Conservation (phyloP, 768 basidiomycete species). For the Neoboletus magnificus region DNA sequence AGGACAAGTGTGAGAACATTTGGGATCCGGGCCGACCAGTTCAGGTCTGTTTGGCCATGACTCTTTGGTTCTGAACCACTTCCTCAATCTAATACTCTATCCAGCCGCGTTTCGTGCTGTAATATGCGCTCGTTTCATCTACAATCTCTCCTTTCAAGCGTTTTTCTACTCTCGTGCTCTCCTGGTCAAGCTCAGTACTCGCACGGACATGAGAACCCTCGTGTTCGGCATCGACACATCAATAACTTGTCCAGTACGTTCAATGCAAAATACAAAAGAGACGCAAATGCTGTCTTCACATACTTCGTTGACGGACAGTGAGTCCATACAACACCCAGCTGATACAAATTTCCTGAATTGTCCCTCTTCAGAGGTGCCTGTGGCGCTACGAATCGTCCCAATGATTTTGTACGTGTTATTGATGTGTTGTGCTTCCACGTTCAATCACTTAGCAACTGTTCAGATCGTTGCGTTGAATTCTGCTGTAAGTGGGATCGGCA, state of each 20-base stretch:
- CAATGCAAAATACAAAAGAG: slow-evolving; percentile 16
- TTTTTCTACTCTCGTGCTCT: slow-evolving; percentile 15
- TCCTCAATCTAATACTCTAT: background rate
- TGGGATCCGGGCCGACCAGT: background rate
- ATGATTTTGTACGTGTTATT: slow-evolving; percentile 25
- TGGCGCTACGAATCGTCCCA: slow-evolving; percentile 19
- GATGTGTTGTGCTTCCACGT: background rate
- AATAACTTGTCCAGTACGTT: background rate
- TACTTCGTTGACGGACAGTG: slow-evolving; percentile 28
- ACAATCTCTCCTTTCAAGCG: slow-evolving; percentile 22
- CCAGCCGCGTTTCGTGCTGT: slow-evolving; percentile 8
- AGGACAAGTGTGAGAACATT: background rate
- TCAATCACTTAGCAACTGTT: background rate
- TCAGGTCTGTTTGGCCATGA: background rate
- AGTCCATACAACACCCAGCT: background rate
- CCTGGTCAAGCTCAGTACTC: slow-evolving; percentile 6
- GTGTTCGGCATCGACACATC: slow-evolving; percentile 7
- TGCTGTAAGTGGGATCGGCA: slow-evolving; percentile 28
- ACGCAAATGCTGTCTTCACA: slow-evolving; percentile 20
- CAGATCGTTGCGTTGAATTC: slow-evolving; percentile 46
- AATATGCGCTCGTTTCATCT: slow-evolving; percentile 29
- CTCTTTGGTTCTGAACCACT: background rate
- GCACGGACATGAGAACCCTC: slow-evolving; percentile 11
- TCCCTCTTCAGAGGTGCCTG: slow-evolving; percentile 41
- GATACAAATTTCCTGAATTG: background rate